Percentiles rank a stretch among this genome's conserved stretches.
phyloP scores from a whole-genome alignment of 2,329 filamentous ascomycete genomes.

The Akanthomyces muscarius region DNA sequence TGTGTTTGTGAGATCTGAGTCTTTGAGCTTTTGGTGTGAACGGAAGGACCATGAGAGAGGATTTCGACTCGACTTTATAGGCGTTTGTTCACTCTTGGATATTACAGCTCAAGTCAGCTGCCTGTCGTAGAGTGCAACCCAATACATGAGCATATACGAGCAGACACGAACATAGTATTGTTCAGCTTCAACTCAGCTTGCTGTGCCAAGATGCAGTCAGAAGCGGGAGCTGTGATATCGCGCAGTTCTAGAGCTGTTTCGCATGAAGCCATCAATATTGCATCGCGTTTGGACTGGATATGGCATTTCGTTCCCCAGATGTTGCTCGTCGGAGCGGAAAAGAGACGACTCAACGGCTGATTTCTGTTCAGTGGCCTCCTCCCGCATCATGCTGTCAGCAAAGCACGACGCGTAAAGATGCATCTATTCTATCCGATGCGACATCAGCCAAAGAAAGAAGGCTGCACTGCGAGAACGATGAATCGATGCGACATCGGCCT shows the following conservation, averaged over 20 bases:
- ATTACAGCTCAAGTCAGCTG: not conserved
- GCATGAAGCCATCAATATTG: too few species aligned
- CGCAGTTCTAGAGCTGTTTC: not conserved
- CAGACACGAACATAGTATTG: not conserved
- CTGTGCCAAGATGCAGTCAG: constrained; percentile 7
- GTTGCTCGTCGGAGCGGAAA: not conserved
- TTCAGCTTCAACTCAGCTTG: constrained; percentile 8
- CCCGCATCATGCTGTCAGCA: not conserved
- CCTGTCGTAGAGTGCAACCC: not conserved
- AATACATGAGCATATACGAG: too few species aligned
- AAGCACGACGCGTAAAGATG: not conserved
- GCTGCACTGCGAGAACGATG: not conserved
- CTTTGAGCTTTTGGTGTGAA: not conserved
- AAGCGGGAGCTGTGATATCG: not conserved
- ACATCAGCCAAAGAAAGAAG: not conserved
- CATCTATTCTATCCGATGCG: not conserved
- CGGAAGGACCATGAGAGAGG: not conserved
- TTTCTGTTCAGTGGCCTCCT: not conserved
- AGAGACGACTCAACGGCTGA: not conserved
- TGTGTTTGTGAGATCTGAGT: not conserved
- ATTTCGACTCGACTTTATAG: not conserved
- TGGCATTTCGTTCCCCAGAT: not conserved
- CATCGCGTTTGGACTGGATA: not conserved
- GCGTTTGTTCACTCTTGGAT: not conserved
- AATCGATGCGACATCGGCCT: not conserved